phyloP scores from a whole-genome alignment of 768 basidiomycete species.

The Pleurotus platypus region DNA sequence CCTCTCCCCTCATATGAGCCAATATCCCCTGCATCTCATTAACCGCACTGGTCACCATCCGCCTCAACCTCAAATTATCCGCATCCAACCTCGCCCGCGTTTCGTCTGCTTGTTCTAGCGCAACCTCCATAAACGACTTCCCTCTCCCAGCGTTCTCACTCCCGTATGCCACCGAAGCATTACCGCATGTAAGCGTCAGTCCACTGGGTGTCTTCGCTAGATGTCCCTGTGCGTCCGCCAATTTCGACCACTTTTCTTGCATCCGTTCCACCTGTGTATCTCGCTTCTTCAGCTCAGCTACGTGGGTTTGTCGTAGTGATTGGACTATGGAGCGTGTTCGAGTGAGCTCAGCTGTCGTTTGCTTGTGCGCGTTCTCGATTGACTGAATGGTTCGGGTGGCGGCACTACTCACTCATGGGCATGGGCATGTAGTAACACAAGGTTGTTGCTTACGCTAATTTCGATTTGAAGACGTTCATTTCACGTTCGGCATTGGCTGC shows the following conservation, averaged over 20 bases:
- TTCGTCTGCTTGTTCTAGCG: conserved; percentile 71
- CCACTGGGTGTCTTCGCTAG: conserved; percentile 47
- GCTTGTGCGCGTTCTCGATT: conserved; percentile 65
- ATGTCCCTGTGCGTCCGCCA: conserved; percentile 67
- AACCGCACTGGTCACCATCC: conserved; percentile 54
- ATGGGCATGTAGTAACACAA: not conserved
- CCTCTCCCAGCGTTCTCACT: conserved; percentile 35
- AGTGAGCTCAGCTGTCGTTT: conserved; percentile 66
- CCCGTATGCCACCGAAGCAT: conserved; percentile 44
- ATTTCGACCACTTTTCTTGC: conserved; percentile 69
- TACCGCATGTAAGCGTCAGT: conserved; percentile 40
- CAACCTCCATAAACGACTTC: conserved; percentile 57
- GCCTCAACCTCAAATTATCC: conserved; percentile 62
- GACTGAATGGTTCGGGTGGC: conserved; percentile 48
- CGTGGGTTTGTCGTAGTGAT: conserved; percentile 63
- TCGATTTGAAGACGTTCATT: conserved; percentile 67
- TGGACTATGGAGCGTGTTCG: conserved; percentile 69
- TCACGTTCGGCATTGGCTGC: conserved; percentile 79
- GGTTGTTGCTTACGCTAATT: conserved; percentile 52
- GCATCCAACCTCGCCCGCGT: conserved; percentile 57
- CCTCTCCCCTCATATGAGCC: conserved; percentile 42
- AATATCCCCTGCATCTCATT: conserved; percentile 62
- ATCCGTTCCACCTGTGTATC: conserved; percentile 79
- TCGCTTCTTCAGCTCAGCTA: conserved; percentile 73
- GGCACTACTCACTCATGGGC: conserved; percentile 16